These are phyloP conservation scores for Termitomyces sp. DNA, from an alignment of 768 basidiomycete genomes.

Conservation along the genomic window DNA sequence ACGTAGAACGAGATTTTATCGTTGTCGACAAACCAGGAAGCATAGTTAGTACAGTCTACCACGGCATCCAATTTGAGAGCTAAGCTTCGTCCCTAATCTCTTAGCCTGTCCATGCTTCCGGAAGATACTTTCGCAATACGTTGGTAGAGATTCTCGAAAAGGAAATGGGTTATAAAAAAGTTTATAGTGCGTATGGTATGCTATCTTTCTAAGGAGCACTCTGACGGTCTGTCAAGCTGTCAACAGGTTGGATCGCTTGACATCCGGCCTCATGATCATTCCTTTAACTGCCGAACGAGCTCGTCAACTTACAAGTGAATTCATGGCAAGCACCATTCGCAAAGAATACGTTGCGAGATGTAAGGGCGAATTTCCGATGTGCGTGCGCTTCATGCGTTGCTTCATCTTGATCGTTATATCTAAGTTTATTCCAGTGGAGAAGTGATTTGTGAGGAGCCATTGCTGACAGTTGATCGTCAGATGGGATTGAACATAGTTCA, in stretches of 20 bases:
- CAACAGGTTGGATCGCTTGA: slow-evolving; percentile 90
- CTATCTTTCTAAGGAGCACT: not conserved
- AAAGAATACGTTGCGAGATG: slow-evolving; percentile 94
- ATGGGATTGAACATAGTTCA: slow-evolving; percentile 97
- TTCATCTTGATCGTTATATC: not conserved
- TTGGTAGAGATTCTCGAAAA: slow-evolving; percentile 79
- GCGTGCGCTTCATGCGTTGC: slow-evolving; percentile 22
- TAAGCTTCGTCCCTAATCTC: slow-evolving; percentile 2
- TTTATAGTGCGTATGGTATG: slow-evolving; percentile 61
- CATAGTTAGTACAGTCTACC: slow-evolving; percentile 60
- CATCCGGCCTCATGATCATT: slow-evolving; percentile 93
- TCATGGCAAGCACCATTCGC: slow-evolving; percentile 70
- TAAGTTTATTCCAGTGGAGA: slow-evolving; percentile 49
- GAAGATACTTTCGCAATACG: slow-evolving; percentile 85
- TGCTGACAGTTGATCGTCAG: slow-evolving; percentile 90
- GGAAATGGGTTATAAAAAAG: slow-evolving; percentile 78
- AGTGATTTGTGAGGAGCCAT: slow-evolving; percentile 76
- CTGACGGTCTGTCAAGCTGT: slow-evolving; percentile 54
- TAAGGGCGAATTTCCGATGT: slow-evolving; percentile 82
- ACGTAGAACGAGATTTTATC: slow-evolving; percentile 75
- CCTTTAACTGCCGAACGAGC: slow-evolving; percentile 71
- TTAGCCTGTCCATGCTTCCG: slow-evolving; percentile 89
- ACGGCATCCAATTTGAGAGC: slow-evolving; percentile 2
- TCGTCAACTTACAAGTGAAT: slow-evolving; percentile 69
- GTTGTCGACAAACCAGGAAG: slow-evolving; percentile 97